phyloP scores from a whole-genome alignment of 768 basidiomycete genomes.

The Podaxis sp. region DNA sequence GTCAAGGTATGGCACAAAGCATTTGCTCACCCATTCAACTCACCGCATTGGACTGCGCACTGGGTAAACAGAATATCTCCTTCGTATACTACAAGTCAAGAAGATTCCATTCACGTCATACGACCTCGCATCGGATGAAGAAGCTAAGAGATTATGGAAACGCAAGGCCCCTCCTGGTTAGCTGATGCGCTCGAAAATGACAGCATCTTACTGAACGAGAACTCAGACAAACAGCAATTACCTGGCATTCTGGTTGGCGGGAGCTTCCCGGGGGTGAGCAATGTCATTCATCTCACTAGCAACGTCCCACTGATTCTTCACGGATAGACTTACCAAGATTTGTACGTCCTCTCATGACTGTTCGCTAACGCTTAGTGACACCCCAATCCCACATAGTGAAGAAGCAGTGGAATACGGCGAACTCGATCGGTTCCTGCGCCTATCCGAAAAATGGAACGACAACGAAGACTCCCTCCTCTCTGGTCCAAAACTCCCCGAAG shows the following conservation, averaged over 20 bases:
- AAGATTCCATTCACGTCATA: conserved; percentile 81
- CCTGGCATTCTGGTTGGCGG: conserved; percentile 83
- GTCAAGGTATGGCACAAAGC: conserved; percentile 55
- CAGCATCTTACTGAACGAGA: not conserved
- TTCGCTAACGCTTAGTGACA: not conserved
- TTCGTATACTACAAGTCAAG: conserved; percentile 82
- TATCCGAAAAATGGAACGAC: conserved; percentile 73
- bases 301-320: not conserved
- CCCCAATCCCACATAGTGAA: conserved; percentile 46
- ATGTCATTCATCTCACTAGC: conserved; percentile 6
- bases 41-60: not conserved
- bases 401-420: conserved; percentile 81
- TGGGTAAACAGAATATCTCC: conserved; percentile 62
- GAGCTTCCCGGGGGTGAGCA: conserved; percentile 71
- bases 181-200: conserved; percentile 14
- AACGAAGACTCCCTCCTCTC: conserved; percentile 36
- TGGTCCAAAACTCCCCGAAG: conserved; percentile 41
- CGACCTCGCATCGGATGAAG: conserved; percentile 82
- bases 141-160: conserved; percentile 78
- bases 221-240: conserved; percentile 75
- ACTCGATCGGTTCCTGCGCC: conserved; percentile 66
- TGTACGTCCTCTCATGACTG: conserved; percentile 43
- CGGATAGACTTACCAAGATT: conserved; percentile 64
- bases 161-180: conserved; percentile 72
- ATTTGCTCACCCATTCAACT: too few species aligned